Evolutionary conservation across 345 rosid species (phyloP).

Genomic region (Kernera saxatilis): DNA sequence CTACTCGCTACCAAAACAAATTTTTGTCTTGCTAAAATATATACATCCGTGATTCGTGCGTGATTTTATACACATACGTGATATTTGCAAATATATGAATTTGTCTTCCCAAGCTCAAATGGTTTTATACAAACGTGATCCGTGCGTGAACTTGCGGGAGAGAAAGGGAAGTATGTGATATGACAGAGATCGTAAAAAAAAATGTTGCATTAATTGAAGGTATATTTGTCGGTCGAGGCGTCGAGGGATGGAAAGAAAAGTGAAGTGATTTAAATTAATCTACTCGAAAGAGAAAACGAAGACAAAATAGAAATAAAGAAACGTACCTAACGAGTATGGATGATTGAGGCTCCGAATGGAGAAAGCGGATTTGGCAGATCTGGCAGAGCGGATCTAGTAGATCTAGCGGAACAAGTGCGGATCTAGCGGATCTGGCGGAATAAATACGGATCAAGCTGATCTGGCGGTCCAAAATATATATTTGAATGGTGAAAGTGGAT

Average conservation of each 20-base stretch:
- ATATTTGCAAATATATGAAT: too few relatives aligned
- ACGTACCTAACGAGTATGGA: constrained; percentile 20
- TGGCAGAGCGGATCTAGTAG: too few relatives aligned
- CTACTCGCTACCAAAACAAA: neutral
- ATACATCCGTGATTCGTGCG: neutral
- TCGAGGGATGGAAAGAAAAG: neutral
- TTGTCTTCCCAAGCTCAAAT: too few relatives aligned
- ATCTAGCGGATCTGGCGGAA: too few relatives aligned
- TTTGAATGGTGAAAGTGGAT: too few relatives aligned
- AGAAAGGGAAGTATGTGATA: neutral
- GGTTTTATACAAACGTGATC: neutral
- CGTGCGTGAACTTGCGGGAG: constrained; percentile 2
- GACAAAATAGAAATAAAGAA: neutral
- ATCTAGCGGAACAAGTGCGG: too few relatives aligned
- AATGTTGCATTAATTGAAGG: constrained; percentile 13
- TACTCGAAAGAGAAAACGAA: neutral
- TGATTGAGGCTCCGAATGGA: too few relatives aligned
- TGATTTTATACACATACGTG: too few relatives aligned
- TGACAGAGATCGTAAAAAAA: constrained; percentile 22
- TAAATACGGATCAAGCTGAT: too few relatives aligned
- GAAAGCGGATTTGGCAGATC: too few relatives aligned
- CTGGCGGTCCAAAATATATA: too few relatives aligned
- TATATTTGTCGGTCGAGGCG: constrained; percentile 19
- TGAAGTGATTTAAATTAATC: constrained; percentile 12
- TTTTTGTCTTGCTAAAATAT: neutral